Conservation (phyloP, 805 yeast genomes). For the Candida qinlingensis region DNA sequence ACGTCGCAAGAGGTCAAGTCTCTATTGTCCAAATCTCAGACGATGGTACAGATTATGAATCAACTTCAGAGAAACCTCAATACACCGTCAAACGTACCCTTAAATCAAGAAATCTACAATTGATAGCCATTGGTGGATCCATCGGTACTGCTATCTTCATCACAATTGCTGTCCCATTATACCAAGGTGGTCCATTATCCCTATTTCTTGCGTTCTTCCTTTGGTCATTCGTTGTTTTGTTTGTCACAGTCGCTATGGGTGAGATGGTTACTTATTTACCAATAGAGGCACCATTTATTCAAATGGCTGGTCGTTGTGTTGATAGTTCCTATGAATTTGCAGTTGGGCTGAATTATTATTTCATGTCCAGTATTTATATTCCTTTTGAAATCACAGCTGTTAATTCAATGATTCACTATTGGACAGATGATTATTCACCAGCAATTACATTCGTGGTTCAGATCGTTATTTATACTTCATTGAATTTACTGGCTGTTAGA, state of each 20-base stretch:
- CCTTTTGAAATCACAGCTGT: conserved; percentile 66
- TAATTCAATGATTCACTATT: conserved; percentile 57
- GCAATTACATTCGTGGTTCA: conserved; percentile 65
- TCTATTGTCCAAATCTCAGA: neutral
- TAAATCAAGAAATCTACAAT: conserved; percentile 50
- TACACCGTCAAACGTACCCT: conserved; percentile 12
- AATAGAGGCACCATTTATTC: conserved; percentile 56
- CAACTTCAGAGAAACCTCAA: neutral
- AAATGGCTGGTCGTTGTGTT: conserved; percentile 56
- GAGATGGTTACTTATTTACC: conserved; percentile 63
- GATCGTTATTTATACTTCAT: conserved; percentile 52
- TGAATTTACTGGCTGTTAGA: conserved; percentile 67
- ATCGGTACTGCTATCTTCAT: conserved; percentile 62
- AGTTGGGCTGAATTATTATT: conserved; percentile 58
- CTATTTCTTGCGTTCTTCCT: conserved; percentile 52
- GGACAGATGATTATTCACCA: conserved; percentile 73
- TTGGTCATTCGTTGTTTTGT: conserved; percentile 61
- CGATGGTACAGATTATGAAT: neutral
- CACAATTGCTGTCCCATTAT: conserved; percentile 53
- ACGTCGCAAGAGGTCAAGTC: neutral
- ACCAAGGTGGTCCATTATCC: conserved; percentile 51
- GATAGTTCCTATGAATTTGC: conserved; percentile 67
- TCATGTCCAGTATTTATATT: conserved; percentile 49
- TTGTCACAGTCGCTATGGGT: conserved; percentile 57
- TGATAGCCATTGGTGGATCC: conserved; percentile 64